Base-by-base conservation (phyloP, 176 grass and related monocot genomes). In the Calamus simplicifolius region DNA sequence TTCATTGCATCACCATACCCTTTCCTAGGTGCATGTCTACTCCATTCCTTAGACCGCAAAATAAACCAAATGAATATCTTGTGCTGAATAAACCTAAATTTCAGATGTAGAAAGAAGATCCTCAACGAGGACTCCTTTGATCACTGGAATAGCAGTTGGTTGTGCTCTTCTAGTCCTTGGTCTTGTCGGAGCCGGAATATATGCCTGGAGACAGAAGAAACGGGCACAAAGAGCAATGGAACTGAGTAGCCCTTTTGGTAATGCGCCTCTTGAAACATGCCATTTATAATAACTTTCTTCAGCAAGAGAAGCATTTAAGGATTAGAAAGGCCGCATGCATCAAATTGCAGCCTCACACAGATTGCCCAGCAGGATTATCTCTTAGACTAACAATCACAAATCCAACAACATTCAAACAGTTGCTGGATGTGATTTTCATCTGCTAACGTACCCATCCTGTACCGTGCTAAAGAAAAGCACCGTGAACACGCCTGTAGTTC, bases 201-300 rank as follows among this genome's bases (percentile, higher is more conserved):
- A 89, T 53, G 94, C 84, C 5, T 58, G 88, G 7, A 79, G 77
- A 58, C 94, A 93, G 54, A 80, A 80, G 63, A 62, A 66, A 48
- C 74, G 60, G 1, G 88, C 81, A 31, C 75, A 89, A 75, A 92
- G 81, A 73, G 81, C 88, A 0, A 76, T 82, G 35, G 85, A 98
- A 79, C 85, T 83, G 25, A 86, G 88, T 50, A 86, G 74, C 19
- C 84, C 88, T 13, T 98, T 98, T 25, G 94, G 93, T 97, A 56
- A 25, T 27, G 52, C 67, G 17, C 8, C 38, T 3, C 0, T 6
- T 56, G 18, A 53, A 18, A 0, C 6, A 43, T 43, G 35, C 8
- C 35, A 43, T 43, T 43, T 43, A 43, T 43, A 43, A 13, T 43
- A 43, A 2, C 35, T 43, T 13, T 43, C 35, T 43, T 43, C 35